Evolutionary conservation across 441 rosid species (phyloP), one percentile per base, ranked within the genome.

Genomic region (Populus hybrid): DNA sequence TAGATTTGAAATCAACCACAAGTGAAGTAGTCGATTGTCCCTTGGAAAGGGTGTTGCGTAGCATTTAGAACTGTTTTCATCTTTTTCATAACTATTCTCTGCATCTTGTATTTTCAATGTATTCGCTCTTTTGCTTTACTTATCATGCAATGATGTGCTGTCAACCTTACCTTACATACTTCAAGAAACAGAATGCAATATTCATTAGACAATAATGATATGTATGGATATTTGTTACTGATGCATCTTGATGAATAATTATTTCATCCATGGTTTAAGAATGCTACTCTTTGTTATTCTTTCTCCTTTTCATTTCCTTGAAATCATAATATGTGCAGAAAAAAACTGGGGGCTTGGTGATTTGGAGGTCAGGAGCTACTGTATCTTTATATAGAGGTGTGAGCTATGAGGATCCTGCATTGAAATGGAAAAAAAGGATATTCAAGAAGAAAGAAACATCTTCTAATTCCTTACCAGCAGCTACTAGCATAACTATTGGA

Each of bases 321-420:
- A n/a, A 46, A 70, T n/a, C 14, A 61, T 72, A n/a, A 28, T 50
- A 57, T 70, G 63, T 53, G 67, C 89, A 93, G 99, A 91, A 89
- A 86, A 95, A 89, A 89, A 95, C 98, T 50, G 97, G 99, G 73
- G 99, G 99, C 46, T 85, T 95, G 87, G 99, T 95, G 82, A 87
- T 95, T 77, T 93, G 98, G 99, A 89, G 99, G 84, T 93, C 95
- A 20, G 99, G 97, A 68, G 87, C 96, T 72, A 82, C 97, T 35
- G 81, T 93, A 46, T 85, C 95, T 65, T 81, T 95, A 71, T 95
- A 95, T 82, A 87, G 94, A 85, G 92, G 92, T 36, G 90, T 87
- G 80, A 88, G 88, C 82, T 88, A 91, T 75, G 87, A 85, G 82
- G 86, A 83, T 86, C 90, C 90, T 50, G 84, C 89, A 0, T 83